Evolutionary conservation across 768 basidiomycete species (phyloP).

Genomic region (Trametopsis cervina): DNA sequence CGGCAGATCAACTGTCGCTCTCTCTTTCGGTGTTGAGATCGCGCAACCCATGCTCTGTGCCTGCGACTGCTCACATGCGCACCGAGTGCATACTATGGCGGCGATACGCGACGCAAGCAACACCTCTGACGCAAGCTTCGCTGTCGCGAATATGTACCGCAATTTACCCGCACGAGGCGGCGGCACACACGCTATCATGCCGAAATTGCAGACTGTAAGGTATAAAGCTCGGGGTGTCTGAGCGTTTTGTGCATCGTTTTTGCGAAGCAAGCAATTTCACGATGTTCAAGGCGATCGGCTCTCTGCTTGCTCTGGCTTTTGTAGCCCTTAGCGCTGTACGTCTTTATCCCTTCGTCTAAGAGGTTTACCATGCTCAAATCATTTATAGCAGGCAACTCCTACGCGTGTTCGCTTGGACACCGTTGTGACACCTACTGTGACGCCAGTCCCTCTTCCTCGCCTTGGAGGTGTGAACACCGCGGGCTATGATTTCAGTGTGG

Average conservation of each 20-base stretch:
- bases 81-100: no score
- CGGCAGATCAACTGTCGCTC: no score
- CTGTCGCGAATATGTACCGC: not conserved
- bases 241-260: no score
- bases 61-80: no score
- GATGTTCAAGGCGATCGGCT: not conserved
- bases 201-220: no score
- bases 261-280: not conserved
- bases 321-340: not conserved
- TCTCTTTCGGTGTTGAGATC: no score
- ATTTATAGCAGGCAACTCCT: not conserved
- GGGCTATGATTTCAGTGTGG: conserved; percentile 39
- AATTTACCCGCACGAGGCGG: not conserved
- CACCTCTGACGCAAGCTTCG: not conserved
- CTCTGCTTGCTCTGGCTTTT: not conserved
- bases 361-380: not conserved
- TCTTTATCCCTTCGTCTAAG: not conserved
- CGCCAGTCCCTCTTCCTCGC: conserved; percentile 25
- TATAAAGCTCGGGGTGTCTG: no score
- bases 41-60: no score
- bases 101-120: no score
- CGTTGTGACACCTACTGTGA: not conserved
- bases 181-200: not conserved
- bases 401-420: not conserved
- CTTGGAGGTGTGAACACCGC: conserved; percentile 44